These are phyloP conservation scores for Termitomyces sp. DNA, from an alignment of 768 basidiomycete species.

Conservation along the genomic window DNA sequence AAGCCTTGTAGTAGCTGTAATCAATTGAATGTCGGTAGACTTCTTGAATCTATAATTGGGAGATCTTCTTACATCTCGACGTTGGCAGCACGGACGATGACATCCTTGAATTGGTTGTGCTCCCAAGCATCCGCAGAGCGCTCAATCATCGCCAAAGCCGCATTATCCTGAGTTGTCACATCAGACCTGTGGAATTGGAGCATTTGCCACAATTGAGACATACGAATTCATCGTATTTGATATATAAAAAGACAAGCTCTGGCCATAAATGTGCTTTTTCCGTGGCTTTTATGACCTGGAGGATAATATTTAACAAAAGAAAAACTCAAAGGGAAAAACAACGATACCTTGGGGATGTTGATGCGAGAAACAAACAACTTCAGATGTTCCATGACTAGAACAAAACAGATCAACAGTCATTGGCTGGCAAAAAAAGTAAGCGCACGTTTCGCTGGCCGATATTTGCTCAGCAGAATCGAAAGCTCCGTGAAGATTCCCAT, in stretches of 20 bases:
- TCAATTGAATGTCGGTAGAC: conserved; percentile 5
- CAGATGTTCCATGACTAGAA: conserved; percentile 93
- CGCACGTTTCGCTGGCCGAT: conserved; percentile 87
- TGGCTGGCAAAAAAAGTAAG: not conserved
- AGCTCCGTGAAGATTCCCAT: conserved; percentile 99
- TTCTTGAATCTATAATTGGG: not conserved
- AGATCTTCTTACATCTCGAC: conserved; percentile 75
- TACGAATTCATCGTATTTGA: conserved; percentile 96
- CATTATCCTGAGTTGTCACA: conserved; percentile 67
- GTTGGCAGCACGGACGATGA: conserved; percentile 93
- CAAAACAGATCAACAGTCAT: not conserved
- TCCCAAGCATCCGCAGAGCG: conserved; percentile 99
- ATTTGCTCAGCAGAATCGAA: conserved; percentile 89
- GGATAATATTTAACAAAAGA: not conserved
- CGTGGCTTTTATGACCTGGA: conserved; percentile 84
- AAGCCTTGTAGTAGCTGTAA: conserved; percentile 85
- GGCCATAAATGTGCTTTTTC: conserved; percentile 98
- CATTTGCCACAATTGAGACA: conserved; percentile 19
- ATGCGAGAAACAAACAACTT: conserved; percentile 94
- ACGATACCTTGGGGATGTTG: conserved; percentile 89
- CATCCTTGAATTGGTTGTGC: conserved; percentile 99
- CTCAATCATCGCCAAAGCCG: conserved; percentile 98
- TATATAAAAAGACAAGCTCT: conserved; percentile 95
- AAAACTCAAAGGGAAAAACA: not conserved
- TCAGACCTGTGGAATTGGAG: not conserved